phyloP scores from a whole-genome alignment of 345 rosid species.

The Aquilaria yunnanensis region DNA sequence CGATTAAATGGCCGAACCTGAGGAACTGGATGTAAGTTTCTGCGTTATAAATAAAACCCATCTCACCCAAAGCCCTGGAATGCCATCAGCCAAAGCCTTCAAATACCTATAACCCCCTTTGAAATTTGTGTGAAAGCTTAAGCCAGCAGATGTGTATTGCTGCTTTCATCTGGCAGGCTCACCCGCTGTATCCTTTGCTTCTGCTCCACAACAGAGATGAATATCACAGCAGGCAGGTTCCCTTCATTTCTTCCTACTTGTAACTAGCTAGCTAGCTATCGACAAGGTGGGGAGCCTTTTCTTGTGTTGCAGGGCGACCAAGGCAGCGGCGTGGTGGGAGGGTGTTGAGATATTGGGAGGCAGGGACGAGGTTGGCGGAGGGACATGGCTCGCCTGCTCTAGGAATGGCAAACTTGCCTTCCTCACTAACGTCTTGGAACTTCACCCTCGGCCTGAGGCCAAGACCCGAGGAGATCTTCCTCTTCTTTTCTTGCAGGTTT shows the following conservation, averaged over 20 bases:
- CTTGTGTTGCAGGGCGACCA: constrained; percentile 37
- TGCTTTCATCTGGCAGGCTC: constrained; percentile 57
- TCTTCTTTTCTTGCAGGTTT: constrained; percentile 56
- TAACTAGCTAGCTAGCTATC: not conserved
- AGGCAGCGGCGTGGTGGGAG: constrained; percentile 48
- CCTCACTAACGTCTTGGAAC: constrained; percentile 64
- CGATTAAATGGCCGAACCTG: too few species aligned
- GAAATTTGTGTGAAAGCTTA: too few species aligned
- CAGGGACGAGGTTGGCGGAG: constrained; percentile 51
- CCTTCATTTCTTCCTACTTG: not conserved
- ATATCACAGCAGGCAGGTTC: constrained; percentile 51
- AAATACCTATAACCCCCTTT: too few species aligned
- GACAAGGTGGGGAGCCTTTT: not conserved
- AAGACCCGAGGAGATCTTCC: constrained; percentile 65
- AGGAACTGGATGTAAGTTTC: too few species aligned
- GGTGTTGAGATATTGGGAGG: constrained; percentile 49
- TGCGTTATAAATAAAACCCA: too few species aligned
- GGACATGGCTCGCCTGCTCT: constrained; percentile 74
- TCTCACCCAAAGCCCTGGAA: too few species aligned
- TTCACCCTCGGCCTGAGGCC: constrained; percentile 38
- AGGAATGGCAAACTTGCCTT: constrained; percentile 52
- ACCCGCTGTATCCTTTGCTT: constrained; percentile 50
- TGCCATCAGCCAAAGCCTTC: too few species aligned
- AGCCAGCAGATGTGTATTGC: constrained; percentile 45
- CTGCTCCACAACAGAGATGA: constrained; percentile 69